These are phyloP conservation scores for Colletotrichum viniferum DNA, from an alignment of 2,329 filamentous ascomycete genomes.

Conservation along the genomic window DNA sequence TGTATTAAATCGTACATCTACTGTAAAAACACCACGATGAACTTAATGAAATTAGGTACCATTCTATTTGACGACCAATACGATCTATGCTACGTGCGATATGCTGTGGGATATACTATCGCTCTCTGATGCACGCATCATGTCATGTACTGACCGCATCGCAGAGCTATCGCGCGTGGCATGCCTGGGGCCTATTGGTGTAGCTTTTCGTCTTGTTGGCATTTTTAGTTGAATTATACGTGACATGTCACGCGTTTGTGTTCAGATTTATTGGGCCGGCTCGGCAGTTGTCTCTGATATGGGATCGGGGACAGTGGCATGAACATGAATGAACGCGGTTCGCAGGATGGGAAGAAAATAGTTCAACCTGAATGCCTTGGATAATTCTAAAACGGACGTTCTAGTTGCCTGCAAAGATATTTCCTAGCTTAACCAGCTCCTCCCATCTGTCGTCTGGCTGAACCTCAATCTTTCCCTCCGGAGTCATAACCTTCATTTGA, in stretches of 20 bases:
- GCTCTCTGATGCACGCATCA: neutral
- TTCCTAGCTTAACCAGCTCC: constrained; percentile 31
- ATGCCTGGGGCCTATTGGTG: fast-evolving
- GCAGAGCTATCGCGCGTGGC: fast-evolving
- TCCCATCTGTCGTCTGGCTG: constrained; percentile 38
- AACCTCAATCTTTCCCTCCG: constrained; percentile 34
- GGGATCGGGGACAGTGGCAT: fast-evolving
- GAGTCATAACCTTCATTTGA: constrained; percentile 39
- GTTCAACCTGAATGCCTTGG: neutral
- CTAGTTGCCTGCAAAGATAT: constrained; percentile 28
- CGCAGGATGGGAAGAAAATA: neutral
- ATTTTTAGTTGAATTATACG: fast-evolving
- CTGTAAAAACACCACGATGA: neutral
- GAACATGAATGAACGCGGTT: neutral
- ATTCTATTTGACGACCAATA: neutral
- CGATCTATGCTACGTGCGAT: neutral
- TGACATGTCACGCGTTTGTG: neutral
- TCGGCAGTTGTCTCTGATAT: neutral
- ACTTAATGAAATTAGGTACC: neutral
- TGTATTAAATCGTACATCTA: neutral
- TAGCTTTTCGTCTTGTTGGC: fast-evolving
- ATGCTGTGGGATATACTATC: no score
- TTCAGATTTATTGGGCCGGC: neutral
- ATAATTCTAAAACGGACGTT: neutral
- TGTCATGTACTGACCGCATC: neutral